Evolutionary conservation across 495 filamentous ascomycete genomes (phyloP), one percentile per base, ranked within the genome.

Genomic region (Daldinia grandis): DNA sequence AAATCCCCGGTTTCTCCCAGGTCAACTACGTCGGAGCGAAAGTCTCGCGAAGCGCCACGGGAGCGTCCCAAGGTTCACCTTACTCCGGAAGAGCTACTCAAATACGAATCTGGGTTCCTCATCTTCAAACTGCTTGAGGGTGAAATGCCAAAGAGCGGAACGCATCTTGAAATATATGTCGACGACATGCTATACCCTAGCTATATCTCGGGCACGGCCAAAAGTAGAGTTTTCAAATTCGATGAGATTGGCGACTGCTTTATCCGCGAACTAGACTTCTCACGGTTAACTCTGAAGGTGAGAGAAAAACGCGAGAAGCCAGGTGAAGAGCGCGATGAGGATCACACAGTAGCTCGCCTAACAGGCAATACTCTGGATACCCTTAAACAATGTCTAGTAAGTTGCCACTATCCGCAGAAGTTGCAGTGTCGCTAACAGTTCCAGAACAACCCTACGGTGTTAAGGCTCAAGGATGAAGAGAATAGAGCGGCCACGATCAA

Each of bases 171-270:
- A 74, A 89, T 98, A 19, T 75, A 96, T 50, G 94, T 98, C 80
- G 95, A 99, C 78, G 95, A 99, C 74, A 93, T 94, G 86, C 86
- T 91, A 49, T 98, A 95, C 85, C 92, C 95, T 1, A 90, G 93
- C 2, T 98, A 96, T 74, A 82, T 83, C n/a, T 93, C 93, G 14
- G 85, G 89, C 8, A 93, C 89, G 62, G 87, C 93, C 30, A 90
- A 85, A 70, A 82, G 83, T 5, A 89, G 84, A 65, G 80, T 85
- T 2, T 84, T 86, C 63, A 91, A 86, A 40, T 92, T 97, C 74
- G 89, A 93, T 64, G 95, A 98, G 81, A 92, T 93, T 64, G 94
- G 95, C 27, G 95, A 99, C 80, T 94, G 93, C 25, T 93, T 99
- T 75, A 92, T 99, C 37, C 92, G 95, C 58, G 95, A 99, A 75